Conservation (phyloP, 192 early-diverging fungal species). For the Backusella mclennaniae region DNA sequence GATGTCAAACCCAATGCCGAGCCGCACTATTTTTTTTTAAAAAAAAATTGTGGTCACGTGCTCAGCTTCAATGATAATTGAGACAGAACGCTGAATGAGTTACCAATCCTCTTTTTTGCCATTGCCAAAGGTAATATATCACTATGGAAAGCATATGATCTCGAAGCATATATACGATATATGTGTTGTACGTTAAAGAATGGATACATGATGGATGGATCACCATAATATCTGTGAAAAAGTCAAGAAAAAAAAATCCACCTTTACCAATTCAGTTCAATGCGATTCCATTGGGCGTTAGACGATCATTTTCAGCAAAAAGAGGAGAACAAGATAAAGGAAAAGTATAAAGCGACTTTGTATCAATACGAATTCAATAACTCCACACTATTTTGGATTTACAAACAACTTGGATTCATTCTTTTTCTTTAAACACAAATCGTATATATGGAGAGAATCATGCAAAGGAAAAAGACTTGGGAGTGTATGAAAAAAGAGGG, state of each 20-base stretch:
- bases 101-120: slow-evolving; percentile 11
- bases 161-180: not conserved
- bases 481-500: not conserved
- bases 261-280: not conserved
- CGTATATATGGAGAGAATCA: not conserved
- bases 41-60: not conserved
- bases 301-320: not conserved
- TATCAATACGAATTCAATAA: not conserved
- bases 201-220: not conserved
- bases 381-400: not conserved
- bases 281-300: not conserved
- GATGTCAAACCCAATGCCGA: not conserved
- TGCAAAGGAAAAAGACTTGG: not conserved
- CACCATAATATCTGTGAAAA: no score
- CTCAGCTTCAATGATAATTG: not conserved
- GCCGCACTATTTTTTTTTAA: not conserved
- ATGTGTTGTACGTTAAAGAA: not conserved
- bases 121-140: slow-evolving; percentile 17
- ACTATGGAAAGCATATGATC: not conserved
- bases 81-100: not conserved
- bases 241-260: not conserved
- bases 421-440: not conserved
- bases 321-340: not conserved
- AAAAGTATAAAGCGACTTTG: not conserved
- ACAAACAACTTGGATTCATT: not conserved